Base-by-base conservation (phyloP, 176 grass and related monocot species). In the Triticum dicoccoides region DNA sequence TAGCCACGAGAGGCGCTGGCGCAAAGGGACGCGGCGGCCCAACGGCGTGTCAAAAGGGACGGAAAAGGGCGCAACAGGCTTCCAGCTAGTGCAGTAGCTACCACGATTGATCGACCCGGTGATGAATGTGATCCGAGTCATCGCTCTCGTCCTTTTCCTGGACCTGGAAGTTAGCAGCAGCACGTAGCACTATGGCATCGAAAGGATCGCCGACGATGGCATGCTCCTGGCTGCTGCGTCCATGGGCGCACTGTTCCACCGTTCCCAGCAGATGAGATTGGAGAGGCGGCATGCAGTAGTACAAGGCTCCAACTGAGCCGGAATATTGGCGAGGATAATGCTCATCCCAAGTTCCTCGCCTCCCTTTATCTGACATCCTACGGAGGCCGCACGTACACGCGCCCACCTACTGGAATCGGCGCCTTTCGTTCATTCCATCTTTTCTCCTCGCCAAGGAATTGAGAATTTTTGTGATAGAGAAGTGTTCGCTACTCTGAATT, bases 321-420 rank as follows among this genome's bases (percentile, higher is more conserved):
- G 83, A 69, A 90, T 86, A 90, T 90, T 78, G 79, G 45, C 0
- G 13, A 47, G 71, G 79, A 90, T 90, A 58, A 86, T 81, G 61
- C 88, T 69, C 45, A 69, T 69, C 56, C 83, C 77, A 3, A 84
- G 64, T 88, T 88, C 81, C 35, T 74, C 70, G 21, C 38, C 37
- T 42, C 27, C 42, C 37, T 65, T 65, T 65, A 33, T 39, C 73
- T 68, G 62, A 59, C 81, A 84, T 18, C 41, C 23, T 15, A 61
- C 38, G 9, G 17, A 34, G 23, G n/a, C 59, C 65, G 15, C 69
- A 52, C n/a, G 37, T 65, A 27, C 68, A 11, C 35, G 37, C 15
- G 4, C 32, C 32, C 21, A 41, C 69, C 35, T 41, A 38, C 8
- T 42, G 4, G 71, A 73, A 74, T 74, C 71, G 29, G 29, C 29